Percentiles rank a stretch among this genome's conserved stretches.
phyloP scores from a whole-genome alignment of 257 asterid species.

The Gentiana straminea region DNA sequence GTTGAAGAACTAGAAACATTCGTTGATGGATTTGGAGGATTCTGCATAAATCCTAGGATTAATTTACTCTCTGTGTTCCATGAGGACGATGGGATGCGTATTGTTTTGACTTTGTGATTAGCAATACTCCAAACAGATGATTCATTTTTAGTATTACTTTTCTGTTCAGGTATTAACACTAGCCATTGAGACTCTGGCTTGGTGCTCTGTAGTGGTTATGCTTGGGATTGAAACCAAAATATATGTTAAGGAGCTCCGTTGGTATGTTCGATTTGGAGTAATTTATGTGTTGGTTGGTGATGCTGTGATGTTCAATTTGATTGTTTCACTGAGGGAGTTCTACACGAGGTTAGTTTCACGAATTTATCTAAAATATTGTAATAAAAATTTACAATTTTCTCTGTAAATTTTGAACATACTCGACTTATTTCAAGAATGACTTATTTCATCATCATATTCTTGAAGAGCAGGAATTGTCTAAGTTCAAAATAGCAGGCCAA shows the following conservation, averaged over 20 bases:
- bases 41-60: no score
- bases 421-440: no score
- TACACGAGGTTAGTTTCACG: constrained; percentile 51
- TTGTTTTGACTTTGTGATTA: background rate
- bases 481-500: background rate
- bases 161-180: constrained; percentile 43
- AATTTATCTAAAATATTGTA: background rate
- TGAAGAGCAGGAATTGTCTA: background rate
- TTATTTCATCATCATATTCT: background rate
- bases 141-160: constrained; percentile 1
- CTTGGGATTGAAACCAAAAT: constrained; percentile 55
- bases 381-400: background rate
- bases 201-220: constrained; percentile 82
- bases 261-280: constrained; percentile 82
- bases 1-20: no score
- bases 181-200: constrained; percentile 61
- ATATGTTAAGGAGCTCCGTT: constrained; percentile 69
- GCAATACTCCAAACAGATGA: background rate
- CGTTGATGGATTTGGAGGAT: no score
- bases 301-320: constrained; percentile 64
- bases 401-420: background rate
- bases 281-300: constrained; percentile 76
- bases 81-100: no score
- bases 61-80: no score
- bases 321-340: constrained; percentile 44